phyloP scores from a whole-genome alignment of 345 rosid species.

The Crucihimalaya himalaica region DNA sequence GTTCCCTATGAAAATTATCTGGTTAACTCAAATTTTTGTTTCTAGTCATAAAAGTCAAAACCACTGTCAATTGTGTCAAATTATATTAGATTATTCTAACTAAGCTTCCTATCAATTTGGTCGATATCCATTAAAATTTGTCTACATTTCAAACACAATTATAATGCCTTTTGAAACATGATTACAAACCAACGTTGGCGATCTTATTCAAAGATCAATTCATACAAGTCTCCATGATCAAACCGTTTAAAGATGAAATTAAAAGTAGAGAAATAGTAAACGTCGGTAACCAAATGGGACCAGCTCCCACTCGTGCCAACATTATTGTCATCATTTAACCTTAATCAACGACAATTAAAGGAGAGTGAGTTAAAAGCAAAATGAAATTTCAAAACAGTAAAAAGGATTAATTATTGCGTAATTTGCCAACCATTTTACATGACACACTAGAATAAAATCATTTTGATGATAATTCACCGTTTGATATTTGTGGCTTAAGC shows the following conservation, averaged over 20 bases:
- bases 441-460: not conserved
- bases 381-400: not conserved
- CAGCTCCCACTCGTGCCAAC: slow-evolving; percentile 34
- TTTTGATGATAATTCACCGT: not conserved
- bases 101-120: slow-evolving; percentile 9
- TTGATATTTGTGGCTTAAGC: not conserved
- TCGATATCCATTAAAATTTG: slow-evolving; percentile 12
- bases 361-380: slow-evolving; percentile 18
- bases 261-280: slow-evolving; percentile 27
- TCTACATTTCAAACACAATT: slow-evolving; percentile 24
- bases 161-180: slow-evolving; percentile 33
- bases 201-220: slow-evolving; percentile 8
- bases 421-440: not conserved
- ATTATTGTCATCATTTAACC: slow-evolving; percentile 24
- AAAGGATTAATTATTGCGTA: not conserved
- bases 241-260: slow-evolving; percentile 12
- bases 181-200: slow-evolving; percentile 33
- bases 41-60: slow-evolving; percentile 35
- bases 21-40: slow-evolving; percentile 41
- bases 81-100: slow-evolving; percentile 5
- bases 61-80: slow-evolving; percentile 31
- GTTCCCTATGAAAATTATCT: slow-evolving; percentile 23
- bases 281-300: slow-evolving; percentile 41
- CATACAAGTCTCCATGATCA: slow-evolving; percentile 22
- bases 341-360: slow-evolving; percentile 33